Evolutionary conservation across 148 eudicot species (phyloP).

Genomic region (Selenicereus undatus): DNA sequence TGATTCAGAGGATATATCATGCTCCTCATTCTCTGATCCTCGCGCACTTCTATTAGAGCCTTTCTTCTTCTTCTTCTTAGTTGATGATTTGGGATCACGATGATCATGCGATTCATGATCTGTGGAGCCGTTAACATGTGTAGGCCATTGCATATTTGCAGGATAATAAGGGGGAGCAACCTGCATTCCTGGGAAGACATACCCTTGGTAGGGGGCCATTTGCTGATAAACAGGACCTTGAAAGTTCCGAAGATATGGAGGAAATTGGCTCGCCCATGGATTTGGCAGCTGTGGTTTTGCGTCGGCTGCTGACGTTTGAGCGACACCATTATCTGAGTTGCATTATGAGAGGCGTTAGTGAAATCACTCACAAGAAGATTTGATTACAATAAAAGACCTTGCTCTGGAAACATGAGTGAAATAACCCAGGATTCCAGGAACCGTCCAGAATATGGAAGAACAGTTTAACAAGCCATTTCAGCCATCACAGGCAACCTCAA

Average conservation of each 20-base stretch:
- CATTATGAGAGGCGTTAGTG: conserved; percentile 1
- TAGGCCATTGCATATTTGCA: conserved; percentile 58
- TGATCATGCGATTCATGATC: conserved; percentile 41
- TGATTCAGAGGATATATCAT: conserved; percentile 28
- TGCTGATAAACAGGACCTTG: conserved; percentile 59
- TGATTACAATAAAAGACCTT: too few species aligned
- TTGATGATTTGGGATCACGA: conserved; percentile 35
- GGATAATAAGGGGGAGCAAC: conserved; percentile 51
- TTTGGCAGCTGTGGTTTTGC: conserved; percentile 45
- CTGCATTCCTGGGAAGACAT: conserved; percentile 56
- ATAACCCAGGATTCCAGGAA: background rate
- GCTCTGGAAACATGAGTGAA: background rate
- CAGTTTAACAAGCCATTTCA: background rate
- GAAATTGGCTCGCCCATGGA: conserved; percentile 53
- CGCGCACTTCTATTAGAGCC: conserved; percentile 24
- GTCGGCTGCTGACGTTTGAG: conserved; percentile 40
- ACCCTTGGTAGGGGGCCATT: conserved; percentile 67
- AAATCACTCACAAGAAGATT: background rate
- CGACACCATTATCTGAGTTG: conserved; percentile 36
- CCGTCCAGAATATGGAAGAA: background rate
- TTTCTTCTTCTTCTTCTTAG: conserved; percentile 46
- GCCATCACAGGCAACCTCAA: background rate
- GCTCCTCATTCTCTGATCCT: conserved; percentile 34
- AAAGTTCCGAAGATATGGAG: conserved; percentile 51
- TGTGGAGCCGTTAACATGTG: conserved; percentile 42